Evolutionary conservation across 2,329 filamentous ascomycete species (phyloP).

Genomic region (Exserohilum rostratum): DNA sequence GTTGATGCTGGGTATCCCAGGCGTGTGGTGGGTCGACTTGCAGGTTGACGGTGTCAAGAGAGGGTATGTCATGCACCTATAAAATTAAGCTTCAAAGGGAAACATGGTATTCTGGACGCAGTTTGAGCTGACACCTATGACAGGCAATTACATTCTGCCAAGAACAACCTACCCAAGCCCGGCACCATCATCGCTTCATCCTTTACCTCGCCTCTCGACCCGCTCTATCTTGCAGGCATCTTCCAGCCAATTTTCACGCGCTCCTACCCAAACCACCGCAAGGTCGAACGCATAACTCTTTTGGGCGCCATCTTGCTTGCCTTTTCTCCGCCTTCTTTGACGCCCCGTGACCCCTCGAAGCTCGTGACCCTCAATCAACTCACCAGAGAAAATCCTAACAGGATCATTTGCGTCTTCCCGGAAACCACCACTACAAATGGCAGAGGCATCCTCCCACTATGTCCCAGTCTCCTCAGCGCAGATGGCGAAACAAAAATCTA

Average conservation of each 20-base stretch:
- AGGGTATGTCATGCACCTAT: constrained; percentile 61
- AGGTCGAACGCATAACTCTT: constrained; percentile 78
- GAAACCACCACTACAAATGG: constrained; percentile 96
- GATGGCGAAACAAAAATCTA: constrained; percentile 77
- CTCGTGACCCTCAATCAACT: constrained; percentile 56
- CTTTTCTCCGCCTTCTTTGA: constrained; percentile 63
- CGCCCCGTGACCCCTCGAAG: constrained; percentile 40
- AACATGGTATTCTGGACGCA: neutral
- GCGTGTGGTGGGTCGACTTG: constrained; percentile 98
- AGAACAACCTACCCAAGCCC: constrained; percentile 73
- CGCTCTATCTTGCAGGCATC: constrained; percentile 90
- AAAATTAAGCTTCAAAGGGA: neutral
- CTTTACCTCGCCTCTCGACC: constrained; percentile 91
- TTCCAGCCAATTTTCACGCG: constrained; percentile 95
- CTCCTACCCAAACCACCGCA: constrained; percentile 75
- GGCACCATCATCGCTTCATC: constrained; percentile 86
- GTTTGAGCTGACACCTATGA: constrained; percentile 5
- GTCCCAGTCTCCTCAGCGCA: constrained; percentile 73
- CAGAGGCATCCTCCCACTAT: constrained; percentile 83
- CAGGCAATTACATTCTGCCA: constrained; percentile 29
- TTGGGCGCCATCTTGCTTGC: constrained; percentile 76
- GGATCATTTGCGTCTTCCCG: constrained; percentile 85
- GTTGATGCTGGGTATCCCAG: constrained; percentile 84
- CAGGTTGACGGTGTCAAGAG: constrained; percentile 96
- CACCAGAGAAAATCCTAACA: constrained; percentile 69